Evolutionary conservation across 371 early-diverging fungal species (phyloP).

Genomic region (Funneliformis caledonium): DNA sequence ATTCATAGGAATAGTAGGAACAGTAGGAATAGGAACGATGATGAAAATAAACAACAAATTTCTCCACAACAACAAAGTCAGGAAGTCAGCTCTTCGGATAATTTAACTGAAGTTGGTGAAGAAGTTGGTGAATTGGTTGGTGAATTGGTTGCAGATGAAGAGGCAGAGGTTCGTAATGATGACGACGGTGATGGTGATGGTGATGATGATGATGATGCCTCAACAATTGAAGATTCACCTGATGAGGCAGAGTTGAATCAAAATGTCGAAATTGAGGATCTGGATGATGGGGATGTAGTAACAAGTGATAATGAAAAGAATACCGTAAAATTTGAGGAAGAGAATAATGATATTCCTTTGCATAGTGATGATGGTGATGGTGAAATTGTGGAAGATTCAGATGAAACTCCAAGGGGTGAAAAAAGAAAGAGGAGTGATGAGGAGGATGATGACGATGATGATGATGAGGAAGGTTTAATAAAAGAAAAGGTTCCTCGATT

Average conservation of each 20-base stretch:
- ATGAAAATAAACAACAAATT: neutral
- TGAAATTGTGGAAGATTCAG: neutral
- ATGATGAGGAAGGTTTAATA: neutral
- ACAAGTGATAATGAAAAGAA: neutral
- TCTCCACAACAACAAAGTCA: neutral
- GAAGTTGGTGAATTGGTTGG: neutral
- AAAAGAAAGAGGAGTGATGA: neutral
- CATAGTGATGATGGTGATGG: neutral
- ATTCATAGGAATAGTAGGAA: neutral
- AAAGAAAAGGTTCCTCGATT: neutral
- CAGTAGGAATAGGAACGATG: neutral
- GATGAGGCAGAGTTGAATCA: neutral
- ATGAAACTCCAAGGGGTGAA: neutral
- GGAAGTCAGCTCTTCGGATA: neutral
- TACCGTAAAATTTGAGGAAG: neutral
- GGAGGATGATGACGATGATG: constrained; percentile 9
- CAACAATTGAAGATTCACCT: neutral
- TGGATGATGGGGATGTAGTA: neutral
- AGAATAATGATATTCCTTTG: neutral
- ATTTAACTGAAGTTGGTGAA: neutral
- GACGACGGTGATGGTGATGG: neutral
- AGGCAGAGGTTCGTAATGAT: neutral
- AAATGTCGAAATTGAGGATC: neutral
- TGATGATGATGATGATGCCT: neutral
- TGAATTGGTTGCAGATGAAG: neutral